Evolutionary conservation across 2,329 filamentous ascomycete genomes (phyloP), one percentile per base, ranked within the genome.

Genomic region (Cytospora chrysosperma): DNA sequence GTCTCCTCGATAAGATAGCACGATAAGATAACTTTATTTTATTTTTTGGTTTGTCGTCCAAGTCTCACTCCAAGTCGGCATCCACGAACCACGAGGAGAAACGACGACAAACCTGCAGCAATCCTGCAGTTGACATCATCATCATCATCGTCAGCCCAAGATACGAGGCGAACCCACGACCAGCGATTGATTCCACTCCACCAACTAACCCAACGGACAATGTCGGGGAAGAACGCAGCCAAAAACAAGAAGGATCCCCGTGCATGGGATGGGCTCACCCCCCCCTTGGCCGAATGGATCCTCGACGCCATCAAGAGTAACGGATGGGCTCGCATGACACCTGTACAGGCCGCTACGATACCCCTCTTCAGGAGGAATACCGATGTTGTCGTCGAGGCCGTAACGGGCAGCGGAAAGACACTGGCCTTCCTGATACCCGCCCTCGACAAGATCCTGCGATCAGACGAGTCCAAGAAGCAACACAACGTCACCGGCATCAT

Each of bases 401-500:
- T 96, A 4, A 97, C 93, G 2, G 93, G 93, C 15, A 95, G 91
- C 75, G 93, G 93, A 65, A 97, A 97, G 78, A 97, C 93, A 0
- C 80, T 97, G 32, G 85, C 92, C 1, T 99, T 94, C 71, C 78
- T 77, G 43, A 88, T 97, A 54, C 93, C 93, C 1, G 80, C 96
- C 4, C 85, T 96, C 27, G 90, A 96, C 76, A 90, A 91, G 69
- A 81, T 98, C 53, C 79, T 98, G 65, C 88, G 90, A 68, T 78
- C 91, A 30, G 88, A 93, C 65, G 91, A 94, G 65, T 90, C 92
- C 2, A 87, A 92, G 37, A 96, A 95, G 77, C 92, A 90, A 72
- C 90, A 97, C 75, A 92, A 98, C 74, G 85, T 99, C 65, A 91
- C 89, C 65, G 92, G 91, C 68, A 95, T 99, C 67, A 88, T 99